Percentiles rank a stretch among this genome's conserved stretches.
phyloP scores from a whole-genome alignment of 139 green algal genomes.

The Picochlorum sp. region DNA sequence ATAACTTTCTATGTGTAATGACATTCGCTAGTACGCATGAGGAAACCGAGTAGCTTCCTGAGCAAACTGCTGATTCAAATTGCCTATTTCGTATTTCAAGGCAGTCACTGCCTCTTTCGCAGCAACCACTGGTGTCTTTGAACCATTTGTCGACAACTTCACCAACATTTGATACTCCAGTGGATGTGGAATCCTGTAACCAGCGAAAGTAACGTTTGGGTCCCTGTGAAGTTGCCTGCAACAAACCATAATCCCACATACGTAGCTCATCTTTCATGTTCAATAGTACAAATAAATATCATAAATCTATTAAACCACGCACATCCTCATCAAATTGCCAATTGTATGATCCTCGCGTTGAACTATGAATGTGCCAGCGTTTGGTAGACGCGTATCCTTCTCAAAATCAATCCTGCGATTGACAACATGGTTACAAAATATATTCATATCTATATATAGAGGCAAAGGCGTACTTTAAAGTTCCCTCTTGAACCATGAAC shows the following conservation, averaged over 20 bases:
- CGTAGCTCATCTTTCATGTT: neutral
- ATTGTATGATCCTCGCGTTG: slow-evolving; percentile 92
- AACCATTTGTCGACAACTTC: slow-evolving; percentile 64
- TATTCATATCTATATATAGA: neutral
- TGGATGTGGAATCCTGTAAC: slow-evolving; percentile 91
- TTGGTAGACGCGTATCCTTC: slow-evolving; percentile 74
- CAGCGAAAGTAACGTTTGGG: slow-evolving; percentile 75
- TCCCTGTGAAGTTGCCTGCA: slow-evolving; percentile 56
- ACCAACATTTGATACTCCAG: slow-evolving; percentile 80
- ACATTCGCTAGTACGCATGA: neutral
- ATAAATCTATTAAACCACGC: neutral
- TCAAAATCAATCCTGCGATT: slow-evolving; percentile 55
- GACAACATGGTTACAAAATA: no score
- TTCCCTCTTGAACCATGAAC: slow-evolving; percentile 81
- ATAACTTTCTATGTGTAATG: no score
- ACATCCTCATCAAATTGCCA: slow-evolving; percentile 85
- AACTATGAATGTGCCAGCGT: slow-evolving; percentile 78
- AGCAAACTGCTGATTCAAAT: slow-evolving; percentile 16
- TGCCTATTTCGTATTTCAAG: slow-evolving; percentile 32
- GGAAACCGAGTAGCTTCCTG: neutral
- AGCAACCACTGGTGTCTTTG: slow-evolving; percentile 37
- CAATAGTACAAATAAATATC: neutral
- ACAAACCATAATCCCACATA: neutral
- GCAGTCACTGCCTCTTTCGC: slow-evolving; percentile 43
- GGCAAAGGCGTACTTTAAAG: slow-evolving; percentile 52